phyloP scores from a whole-genome alignment of 2,329 filamentous ascomycete species.

The Pyrenochaeta sp. region DNA sequence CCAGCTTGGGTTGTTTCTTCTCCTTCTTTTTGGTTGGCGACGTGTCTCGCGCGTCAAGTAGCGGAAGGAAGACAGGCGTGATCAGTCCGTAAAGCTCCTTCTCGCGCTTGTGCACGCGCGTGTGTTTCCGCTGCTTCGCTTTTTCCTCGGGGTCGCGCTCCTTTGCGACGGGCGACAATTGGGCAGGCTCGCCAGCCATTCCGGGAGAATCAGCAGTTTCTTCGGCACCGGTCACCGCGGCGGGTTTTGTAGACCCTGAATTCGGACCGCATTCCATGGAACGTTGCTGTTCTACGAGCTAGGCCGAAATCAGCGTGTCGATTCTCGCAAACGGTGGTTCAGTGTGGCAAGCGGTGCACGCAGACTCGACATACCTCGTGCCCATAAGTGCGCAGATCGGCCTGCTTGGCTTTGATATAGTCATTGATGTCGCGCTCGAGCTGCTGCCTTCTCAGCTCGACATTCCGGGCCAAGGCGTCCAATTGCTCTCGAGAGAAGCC shows the following conservation, averaged over 20 bases:
- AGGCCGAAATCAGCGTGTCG: slow-evolving; percentile 33
- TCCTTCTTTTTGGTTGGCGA: slow-evolving; percentile 32
- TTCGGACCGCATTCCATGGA: slow-evolving; percentile 37
- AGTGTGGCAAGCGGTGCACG: neutral
- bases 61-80: slow-evolving; percentile 46
- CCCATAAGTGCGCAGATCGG: slow-evolving; percentile 40
- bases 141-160: slow-evolving; percentile 30
- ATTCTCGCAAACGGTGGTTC: slow-evolving; percentile 8
- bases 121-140: slow-evolving; percentile 44
- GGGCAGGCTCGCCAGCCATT: slow-evolving; percentile 4
- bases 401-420: slow-evolving; percentile 45
- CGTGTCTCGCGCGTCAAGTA: slow-evolving; percentile 41
- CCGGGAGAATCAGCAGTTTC: slow-evolving; percentile 4
- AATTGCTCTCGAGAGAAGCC: slow-evolving; percentile 42
- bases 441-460: slow-evolving; percentile 45
- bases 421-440: slow-evolving; percentile 45
- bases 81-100: slow-evolving; percentile 47
- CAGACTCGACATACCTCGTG: slow-evolving; percentile 33
- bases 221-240: slow-evolving; percentile 8
- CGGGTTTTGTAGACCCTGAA: slow-evolving; percentile 11
- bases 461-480: slow-evolving; percentile 38
- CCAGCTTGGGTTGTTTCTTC: slow-evolving; percentile 24
- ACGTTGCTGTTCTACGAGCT: slow-evolving; percentile 44
- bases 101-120: slow-evolving; percentile 48
- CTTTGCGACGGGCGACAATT: slow-evolving; percentile 16